Evolutionary conservation across 805 yeast species (phyloP), one percentile per base, ranked within the genome.

Genomic region (Yamadazyma ubonensis): DNA sequence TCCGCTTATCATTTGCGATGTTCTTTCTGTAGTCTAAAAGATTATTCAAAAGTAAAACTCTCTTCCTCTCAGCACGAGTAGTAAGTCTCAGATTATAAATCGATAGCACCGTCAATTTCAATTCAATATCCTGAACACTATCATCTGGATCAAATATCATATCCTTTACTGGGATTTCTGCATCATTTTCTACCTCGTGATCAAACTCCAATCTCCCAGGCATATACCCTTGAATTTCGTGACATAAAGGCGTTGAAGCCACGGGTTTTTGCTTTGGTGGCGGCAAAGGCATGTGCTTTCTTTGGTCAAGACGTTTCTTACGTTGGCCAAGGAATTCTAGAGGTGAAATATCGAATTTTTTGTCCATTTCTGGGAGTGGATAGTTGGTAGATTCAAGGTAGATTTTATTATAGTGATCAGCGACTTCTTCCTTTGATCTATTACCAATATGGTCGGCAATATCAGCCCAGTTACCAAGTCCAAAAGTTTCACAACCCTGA

Each of bases 191-290:
- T 28, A 86, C 89, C 59, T 93, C 99, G 43, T 83, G 87, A 54
- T 93, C 99, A 60, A 93, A 93, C 61, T 93, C 99, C 45, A 93
- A 69, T 55, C 99, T 79, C 30, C 98, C 99, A 28, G 99, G 99
- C 99, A 93, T 93, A 59, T 82, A 93, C 2, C 96, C 97, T 60
- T 93, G 98, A 45, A 93, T 79, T 54, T 95, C 98, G 56, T 95
- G 97, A 65, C 98, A 90, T 42, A 93, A 75, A 0, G 99, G 99
- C 5, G 86, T 91, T 5, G 97, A 88, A 0, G 96, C 90, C 33
- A 86, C 80, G 4, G 95, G 88, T 58, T 91, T 93, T 45, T 81
- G 79, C 38, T 89, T 90, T 21, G 95, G 93, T 6, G 79, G 76
- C 9, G 95, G 95, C 47, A 86, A 63, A 5, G 95, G 89, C 44